Percentiles rank a stretch among this genome's conserved stretches.
These are phyloP conservation scores for Xylaria multiplex DNA, from an alignment of 2,329 filamentous ascomycete genomes.

Conservation along the genomic window DNA sequence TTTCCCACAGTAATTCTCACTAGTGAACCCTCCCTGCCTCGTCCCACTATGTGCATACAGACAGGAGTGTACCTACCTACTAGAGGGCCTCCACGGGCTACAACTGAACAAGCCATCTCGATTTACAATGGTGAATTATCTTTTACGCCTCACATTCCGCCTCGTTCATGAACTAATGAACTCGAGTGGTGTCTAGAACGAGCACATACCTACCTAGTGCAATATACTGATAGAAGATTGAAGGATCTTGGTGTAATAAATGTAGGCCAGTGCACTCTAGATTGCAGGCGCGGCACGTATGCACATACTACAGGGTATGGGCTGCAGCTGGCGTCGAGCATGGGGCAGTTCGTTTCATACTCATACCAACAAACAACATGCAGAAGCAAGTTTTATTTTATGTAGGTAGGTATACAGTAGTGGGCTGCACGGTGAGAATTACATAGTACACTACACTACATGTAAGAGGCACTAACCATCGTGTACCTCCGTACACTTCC, in stretches of 20 bases:
- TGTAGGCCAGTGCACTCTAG: constrained; percentile 1
- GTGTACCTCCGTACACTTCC: background rate
- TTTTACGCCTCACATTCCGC: background rate
- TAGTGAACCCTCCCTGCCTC: too few species aligned
- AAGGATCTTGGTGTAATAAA: background rate
- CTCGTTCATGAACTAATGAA: background rate
- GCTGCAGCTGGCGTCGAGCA: constrained; percentile 19
- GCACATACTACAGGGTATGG: constrained; percentile 1
- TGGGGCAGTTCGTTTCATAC: constrained; percentile 28
- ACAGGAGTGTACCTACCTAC: too few species aligned
- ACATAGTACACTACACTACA: too few species aligned
- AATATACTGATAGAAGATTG: too few species aligned
- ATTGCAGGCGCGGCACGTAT: constrained; percentile 29
- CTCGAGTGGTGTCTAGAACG: background rate
- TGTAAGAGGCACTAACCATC: background rate
- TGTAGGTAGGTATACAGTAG: background rate
- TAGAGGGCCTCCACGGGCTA: too few species aligned
- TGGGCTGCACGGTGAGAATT: too few species aligned
- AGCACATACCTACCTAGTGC: too few species aligned
- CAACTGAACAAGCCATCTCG: too few species aligned
- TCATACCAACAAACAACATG: constrained; percentile 17
- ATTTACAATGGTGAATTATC: too few species aligned
- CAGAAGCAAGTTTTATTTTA: background rate
- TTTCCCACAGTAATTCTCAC: too few species aligned
- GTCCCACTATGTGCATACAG: too few species aligned